Evolutionary conservation across 306 rosid genomes (phyloP).

Genomic region (Biancaea sappan): DNA sequence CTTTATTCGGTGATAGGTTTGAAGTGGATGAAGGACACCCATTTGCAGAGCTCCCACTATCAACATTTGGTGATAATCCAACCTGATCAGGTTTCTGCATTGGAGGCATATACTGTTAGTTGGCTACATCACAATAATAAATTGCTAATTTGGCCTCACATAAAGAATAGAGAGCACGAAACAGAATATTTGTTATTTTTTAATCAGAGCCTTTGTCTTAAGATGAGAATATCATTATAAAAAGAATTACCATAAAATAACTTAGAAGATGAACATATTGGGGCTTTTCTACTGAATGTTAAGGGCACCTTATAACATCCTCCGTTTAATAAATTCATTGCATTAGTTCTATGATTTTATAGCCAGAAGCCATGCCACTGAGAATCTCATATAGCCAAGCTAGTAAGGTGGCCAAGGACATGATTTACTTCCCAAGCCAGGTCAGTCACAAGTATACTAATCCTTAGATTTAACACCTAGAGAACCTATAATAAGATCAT

Average conservation of each 20-base stretch:
- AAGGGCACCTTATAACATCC: not conserved
- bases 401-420: not conserved
- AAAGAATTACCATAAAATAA: not conserved
- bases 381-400: not conserved
- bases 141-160: slow-evolving; percentile 20
- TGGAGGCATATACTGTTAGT: slow-evolving; percentile 28
- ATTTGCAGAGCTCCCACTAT: slow-evolving; percentile 59
- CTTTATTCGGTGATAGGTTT: slow-evolving; percentile 51
- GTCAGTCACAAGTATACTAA: not conserved
- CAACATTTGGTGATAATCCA: slow-evolving; percentile 57
- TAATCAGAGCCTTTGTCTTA: not conserved
- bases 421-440: not conserved
- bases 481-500: not conserved
- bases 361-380: not conserved
- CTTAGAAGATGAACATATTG: not conserved
- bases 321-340: not conserved
- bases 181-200: not conserved
- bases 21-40: slow-evolving; percentile 70
- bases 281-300: not conserved
- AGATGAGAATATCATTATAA: not conserved
- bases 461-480: not conserved
- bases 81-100: slow-evolving; percentile 73
- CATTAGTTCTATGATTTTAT: not conserved
- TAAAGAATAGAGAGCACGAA: not conserved
- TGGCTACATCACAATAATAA: slow-evolving; percentile 14